Evolutionary conservation across 1,284 basidiomycete genomes (phyloP).

Genomic region (Xerocomus tenax): DNA sequence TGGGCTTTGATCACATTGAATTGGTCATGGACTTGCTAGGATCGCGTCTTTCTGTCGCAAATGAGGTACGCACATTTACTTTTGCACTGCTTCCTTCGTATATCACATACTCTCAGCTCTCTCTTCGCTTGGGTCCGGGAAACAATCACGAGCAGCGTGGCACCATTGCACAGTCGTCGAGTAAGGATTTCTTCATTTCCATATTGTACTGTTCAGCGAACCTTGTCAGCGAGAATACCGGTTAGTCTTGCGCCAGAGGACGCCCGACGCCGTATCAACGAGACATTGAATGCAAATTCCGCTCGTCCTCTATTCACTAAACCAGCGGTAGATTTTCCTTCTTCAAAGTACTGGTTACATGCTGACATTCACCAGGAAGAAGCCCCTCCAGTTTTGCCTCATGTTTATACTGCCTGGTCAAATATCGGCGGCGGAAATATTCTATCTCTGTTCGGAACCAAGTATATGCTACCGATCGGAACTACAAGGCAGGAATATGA

Average conservation of each 20-base stretch:
- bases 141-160: neutral
- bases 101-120: constrained; percentile 13
- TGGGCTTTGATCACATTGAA: constrained; percentile 83
- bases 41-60: constrained; percentile 36
- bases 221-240: constrained; percentile 10
- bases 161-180: constrained; percentile 3
- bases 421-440: constrained; percentile 49
- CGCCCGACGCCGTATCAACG: constrained; percentile 59
- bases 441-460: constrained; percentile 65
- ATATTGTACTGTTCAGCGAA: neutral
- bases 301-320: constrained; percentile 61
- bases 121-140: constrained; percentile 5
- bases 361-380: constrained; percentile 38
- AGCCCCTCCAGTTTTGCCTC: constrained; percentile 65
- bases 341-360: neutral
- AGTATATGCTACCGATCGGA: constrained; percentile 78
- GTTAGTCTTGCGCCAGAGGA: constrained; percentile 43
- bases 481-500: constrained; percentile 64
- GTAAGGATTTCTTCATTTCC: constrained; percentile 9
- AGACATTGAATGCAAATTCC: constrained; percentile 55
- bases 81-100: neutral
- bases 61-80: constrained; percentile 33
- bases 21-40: constrained; percentile 51
- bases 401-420: constrained; percentile 77
- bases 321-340: constrained; percentile 40